Conservation (phyloP, 495 filamentous ascomycete species). For the Penicillium flavigenum region DNA sequence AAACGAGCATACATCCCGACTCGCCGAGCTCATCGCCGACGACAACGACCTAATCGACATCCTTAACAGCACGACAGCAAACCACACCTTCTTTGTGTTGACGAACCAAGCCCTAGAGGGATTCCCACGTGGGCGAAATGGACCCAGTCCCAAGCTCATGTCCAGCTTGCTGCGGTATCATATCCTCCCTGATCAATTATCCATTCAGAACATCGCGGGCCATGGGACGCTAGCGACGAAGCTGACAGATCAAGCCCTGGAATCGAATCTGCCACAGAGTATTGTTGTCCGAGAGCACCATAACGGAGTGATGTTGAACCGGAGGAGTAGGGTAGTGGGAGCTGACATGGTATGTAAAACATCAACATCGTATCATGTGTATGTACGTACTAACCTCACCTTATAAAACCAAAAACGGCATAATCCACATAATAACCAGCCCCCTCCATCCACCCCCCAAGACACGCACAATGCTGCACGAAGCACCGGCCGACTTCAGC, state of each 20-base stretch:
- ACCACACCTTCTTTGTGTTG: slow-evolving; percentile 80
- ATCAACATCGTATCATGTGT: too few relatives aligned
- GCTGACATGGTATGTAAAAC: slow-evolving; percentile 58
- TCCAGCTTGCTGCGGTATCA: slow-evolving; percentile 76
- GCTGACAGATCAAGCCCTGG: slow-evolving; percentile 54
- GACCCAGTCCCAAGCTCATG: slow-evolving; percentile 45
- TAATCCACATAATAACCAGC: slow-evolving; percentile 72
- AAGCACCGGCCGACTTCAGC: slow-evolving; percentile 70
- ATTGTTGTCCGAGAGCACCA: slow-evolving; percentile 58
- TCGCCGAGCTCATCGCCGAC: slow-evolving; percentile 69
- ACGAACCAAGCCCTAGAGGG: slow-evolving; percentile 65
- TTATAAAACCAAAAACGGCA: slow-evolving; percentile 67
- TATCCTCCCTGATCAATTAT: slow-evolving; percentile 61
- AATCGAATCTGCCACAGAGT: slow-evolving; percentile 61
- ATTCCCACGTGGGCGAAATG: slow-evolving; percentile 55
- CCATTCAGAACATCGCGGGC: slow-evolving; percentile 54
- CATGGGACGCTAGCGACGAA: slow-evolving; percentile 69
- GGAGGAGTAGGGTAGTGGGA: slow-evolving; percentile 62
- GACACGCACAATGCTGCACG: slow-evolving; percentile 56
- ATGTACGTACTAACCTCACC: background rate
- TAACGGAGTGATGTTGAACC: slow-evolving; percentile 68
- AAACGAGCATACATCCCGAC: slow-evolving; percentile 71
- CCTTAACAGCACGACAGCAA: slow-evolving; percentile 66
- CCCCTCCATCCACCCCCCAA: slow-evolving; percentile 72
- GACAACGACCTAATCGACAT: slow-evolving; percentile 65